A percentile compares a stretch with the other conserved stretches of the same genome.
Conservation (phyloP, 2,329 filamentous ascomycete genomes). For the Monilinia polystroma region DNA sequence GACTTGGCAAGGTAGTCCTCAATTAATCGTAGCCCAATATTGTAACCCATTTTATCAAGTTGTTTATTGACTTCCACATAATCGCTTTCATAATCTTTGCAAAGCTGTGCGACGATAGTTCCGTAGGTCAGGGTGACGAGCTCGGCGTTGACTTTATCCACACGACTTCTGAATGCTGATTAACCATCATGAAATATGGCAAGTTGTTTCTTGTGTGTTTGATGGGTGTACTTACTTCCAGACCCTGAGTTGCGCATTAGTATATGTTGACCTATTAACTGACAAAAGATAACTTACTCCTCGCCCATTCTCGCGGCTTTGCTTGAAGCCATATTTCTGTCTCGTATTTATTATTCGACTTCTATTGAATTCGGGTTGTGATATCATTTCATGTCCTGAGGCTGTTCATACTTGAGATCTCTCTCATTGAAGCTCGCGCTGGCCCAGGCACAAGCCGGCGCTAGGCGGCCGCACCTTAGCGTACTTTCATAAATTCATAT, state of each 20-base stretch:
- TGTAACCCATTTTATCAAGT: slow-evolving; percentile 98
- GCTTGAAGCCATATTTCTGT: slow-evolving; percentile 52
- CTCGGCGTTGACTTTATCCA: slow-evolving; percentile 98
- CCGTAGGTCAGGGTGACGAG: slow-evolving; percentile 96
- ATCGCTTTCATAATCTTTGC: slow-evolving; percentile 92
- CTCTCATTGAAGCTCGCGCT: slow-evolving; percentile 13
- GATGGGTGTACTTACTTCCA: slow-evolving; percentile 41
- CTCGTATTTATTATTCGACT: not conserved
- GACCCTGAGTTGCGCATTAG: slow-evolving; percentile 39
- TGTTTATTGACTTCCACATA: slow-evolving; percentile 97
- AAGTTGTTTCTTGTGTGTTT: not conserved
- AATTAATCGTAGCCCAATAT: slow-evolving; percentile 92
- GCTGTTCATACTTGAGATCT: slow-evolving; percentile 1
- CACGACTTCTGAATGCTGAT: slow-evolving; percentile 65
- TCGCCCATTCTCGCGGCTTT: slow-evolving; percentile 71
- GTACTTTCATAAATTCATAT: slow-evolving; percentile 22
- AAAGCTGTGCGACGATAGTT: slow-evolving; percentile 93
- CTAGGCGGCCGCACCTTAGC: slow-evolving; percentile 21
- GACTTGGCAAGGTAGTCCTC: slow-evolving; percentile 98
- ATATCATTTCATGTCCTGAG: not conserved
- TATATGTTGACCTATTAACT: slow-evolving; percentile 15
- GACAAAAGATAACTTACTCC: slow-evolving; percentile 56
- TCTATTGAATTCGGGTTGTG: slow-evolving; percentile 11
- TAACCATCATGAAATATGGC: slow-evolving; percentile 37
- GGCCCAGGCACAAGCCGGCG: slow-evolving; percentile 17